phyloP scores from a whole-genome alignment of 306 rosid species.

The Argentina anserina region DNA sequence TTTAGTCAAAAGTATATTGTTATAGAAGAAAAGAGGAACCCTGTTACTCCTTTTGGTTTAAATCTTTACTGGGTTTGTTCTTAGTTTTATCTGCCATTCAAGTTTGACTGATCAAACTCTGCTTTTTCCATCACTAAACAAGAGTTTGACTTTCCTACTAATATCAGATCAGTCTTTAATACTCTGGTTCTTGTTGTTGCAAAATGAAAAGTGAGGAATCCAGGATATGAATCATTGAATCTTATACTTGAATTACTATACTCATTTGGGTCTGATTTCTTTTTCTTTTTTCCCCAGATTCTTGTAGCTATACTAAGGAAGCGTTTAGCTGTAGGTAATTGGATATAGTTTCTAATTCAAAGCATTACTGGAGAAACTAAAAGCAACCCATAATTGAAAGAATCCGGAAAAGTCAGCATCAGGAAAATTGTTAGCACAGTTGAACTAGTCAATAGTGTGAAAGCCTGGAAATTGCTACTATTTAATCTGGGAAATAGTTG shows the following conservation, averaged over 20 bases:
- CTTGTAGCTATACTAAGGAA: not conserved
- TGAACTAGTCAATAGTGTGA: not conserved
- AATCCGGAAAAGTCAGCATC: conserved; percentile 10
- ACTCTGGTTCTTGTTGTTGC: not conserved
- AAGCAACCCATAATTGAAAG: conserved; percentile 2
- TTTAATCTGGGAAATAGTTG: conserved; percentile 17
- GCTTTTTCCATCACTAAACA: not conserved
- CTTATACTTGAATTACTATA: not conserved
- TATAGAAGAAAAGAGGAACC: not conserved
- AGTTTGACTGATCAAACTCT: not conserved
- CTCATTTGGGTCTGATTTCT: not conserved
- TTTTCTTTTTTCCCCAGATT: not conserved
- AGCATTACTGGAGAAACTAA: not conserved
- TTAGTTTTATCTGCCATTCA: not conserved
- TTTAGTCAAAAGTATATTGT: not conserved
- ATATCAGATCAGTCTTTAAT: not conserved
- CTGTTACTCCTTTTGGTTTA: not conserved
- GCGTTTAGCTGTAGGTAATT: not conserved
- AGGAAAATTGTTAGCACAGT: not conserved
- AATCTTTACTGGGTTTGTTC: not conserved
- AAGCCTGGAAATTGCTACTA: not conserved
- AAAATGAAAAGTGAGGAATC: not conserved
- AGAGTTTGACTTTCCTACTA: conserved; percentile 3
- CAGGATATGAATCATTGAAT: not conserved
- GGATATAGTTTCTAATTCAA: not conserved